phyloP scores from a whole-genome alignment of 305 asterid species.

The Nicotiana rustica region DNA sequence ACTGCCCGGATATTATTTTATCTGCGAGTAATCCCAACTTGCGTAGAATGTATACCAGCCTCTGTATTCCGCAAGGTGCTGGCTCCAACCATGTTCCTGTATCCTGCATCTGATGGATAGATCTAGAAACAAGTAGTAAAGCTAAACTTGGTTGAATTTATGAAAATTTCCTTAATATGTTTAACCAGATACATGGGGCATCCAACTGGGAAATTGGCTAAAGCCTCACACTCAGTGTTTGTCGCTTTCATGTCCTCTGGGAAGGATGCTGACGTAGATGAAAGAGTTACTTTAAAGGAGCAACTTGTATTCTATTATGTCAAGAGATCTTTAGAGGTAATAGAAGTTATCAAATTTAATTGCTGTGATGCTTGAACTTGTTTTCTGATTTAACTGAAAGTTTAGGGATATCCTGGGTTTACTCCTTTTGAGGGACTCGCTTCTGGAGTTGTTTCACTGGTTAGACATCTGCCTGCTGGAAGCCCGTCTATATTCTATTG shows the following conservation, averaged over 20 bases:
- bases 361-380: conserved; percentile 34
- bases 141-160: conserved; percentile 9
- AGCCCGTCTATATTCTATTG: conserved; percentile 80
- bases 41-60: conserved; percentile 68
- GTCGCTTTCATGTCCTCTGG: conserved; percentile 84
- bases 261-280: conserved; percentile 64
- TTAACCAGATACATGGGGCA: conserved; percentile 82
- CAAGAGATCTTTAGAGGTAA: conserved; percentile 84
- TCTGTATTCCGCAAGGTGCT: conserved; percentile 70
- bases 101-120: conserved; percentile 54
- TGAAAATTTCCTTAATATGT: conserved; percentile 48
- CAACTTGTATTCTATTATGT: conserved; percentile 86
- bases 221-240: conserved; percentile 84
- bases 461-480: conserved; percentile 94
- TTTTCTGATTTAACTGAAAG: conserved; percentile 38
- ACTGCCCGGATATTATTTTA: conserved; percentile 89
- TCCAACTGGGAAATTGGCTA: conserved; percentile 80
- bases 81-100: conserved; percentile 90
- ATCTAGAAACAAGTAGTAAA: conserved; percentile 14
- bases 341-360: background rate
- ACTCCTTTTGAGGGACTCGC: conserved; percentile 94
- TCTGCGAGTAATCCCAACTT: conserved; percentile 84
- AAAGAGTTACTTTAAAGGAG: conserved; percentile 78
- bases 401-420: conserved; percentile 79
- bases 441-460: conserved; percentile 89